Conservation (phyloP, 768 basidiomycete genomes). For the Collybiopsis luxurians region DNA sequence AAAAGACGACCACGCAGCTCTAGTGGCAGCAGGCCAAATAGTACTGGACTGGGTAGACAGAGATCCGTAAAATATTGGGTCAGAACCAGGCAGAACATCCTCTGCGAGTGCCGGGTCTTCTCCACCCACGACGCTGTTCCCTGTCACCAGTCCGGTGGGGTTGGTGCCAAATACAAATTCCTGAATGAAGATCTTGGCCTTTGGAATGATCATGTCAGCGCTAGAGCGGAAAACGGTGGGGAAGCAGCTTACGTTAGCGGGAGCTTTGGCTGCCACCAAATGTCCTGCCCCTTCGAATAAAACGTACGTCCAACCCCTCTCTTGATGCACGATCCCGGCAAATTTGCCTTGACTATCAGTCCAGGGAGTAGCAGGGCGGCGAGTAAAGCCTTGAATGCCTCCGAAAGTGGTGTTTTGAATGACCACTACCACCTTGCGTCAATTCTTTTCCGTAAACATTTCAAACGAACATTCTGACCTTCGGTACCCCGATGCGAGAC, state of each 20-base stretch:
- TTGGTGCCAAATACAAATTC: conserved; percentile 70
- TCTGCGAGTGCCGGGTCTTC: conserved; percentile 35
- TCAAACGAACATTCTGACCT: conserved; percentile 22
- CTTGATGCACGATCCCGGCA: conserved; percentile 72
- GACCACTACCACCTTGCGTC: conserved; percentile 18
- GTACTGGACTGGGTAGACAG: conserved; percentile 44
- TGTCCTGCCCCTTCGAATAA: conserved; percentile 42
- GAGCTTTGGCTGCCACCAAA: conserved; percentile 33
- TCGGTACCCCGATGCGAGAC: conserved; percentile 45
- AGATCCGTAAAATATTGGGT: conserved; percentile 42
- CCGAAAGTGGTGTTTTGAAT: conserved; percentile 75
- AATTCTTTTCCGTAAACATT: background rate
- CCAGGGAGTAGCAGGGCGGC: conserved; percentile 69
- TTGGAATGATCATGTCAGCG: background rate
- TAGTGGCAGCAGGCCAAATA: conserved; percentile 52
- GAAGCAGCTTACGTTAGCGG: conserved; percentile 31
- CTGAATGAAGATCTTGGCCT: conserved; percentile 62
- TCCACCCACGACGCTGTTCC: conserved; percentile 39
- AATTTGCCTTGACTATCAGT: conserved; percentile 53
- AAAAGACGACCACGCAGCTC: conserved; percentile 54
- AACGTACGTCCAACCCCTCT: conserved; percentile 62
- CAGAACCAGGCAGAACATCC: conserved; percentile 35
- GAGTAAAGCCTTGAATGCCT: conserved; percentile 71
- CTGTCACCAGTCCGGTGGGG: conserved; percentile 52
- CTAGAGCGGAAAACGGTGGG: background rate